Evolutionary conservation across 352 stramenopile species (phyloP).

Genomic region (Hyaloperonospora brassicae): DNA sequence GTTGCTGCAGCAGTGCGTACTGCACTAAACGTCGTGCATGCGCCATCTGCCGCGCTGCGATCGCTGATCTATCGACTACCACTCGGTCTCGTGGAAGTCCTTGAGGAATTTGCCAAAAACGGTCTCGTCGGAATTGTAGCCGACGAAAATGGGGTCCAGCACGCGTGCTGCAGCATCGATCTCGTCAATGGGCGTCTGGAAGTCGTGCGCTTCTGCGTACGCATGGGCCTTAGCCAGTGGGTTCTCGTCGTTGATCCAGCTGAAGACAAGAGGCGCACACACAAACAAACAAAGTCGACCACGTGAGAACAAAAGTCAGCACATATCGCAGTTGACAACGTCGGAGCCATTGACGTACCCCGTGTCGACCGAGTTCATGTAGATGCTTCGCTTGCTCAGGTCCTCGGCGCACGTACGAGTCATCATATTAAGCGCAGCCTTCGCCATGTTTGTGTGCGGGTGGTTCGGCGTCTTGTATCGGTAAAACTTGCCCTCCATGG

Average conservation of each 20-base stretch:
- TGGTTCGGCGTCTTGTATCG: conserved; percentile 95
- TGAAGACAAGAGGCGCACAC: conserved; percentile 11
- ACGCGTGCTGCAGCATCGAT: conserved; percentile 93
- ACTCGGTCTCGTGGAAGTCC: conserved; percentile 87
- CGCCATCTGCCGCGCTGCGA: not conserved
- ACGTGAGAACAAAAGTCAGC: not conserved
- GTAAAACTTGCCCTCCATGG: conserved; percentile 98
- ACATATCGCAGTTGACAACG: not conserved
- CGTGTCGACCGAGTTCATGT: conserved; percentile 98
- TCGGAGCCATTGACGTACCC: conserved; percentile 44
- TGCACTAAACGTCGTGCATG: too few relatives aligned
- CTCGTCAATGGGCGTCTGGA: conserved; percentile 97
- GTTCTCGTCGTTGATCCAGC: conserved; percentile 98
- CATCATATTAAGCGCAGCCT: conserved; percentile 98
- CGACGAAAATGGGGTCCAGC: conserved; percentile 92
- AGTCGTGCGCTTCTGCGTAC: conserved; percentile 87
- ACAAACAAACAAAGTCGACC: not conserved
- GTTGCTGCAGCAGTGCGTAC: too few relatives aligned
- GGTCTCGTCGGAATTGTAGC: conserved; percentile 58
- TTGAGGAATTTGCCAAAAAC: conserved; percentile 84
- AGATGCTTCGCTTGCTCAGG: conserved; percentile 90
- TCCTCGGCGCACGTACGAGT: conserved; percentile 94
- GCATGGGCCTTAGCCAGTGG: conserved; percentile 90
- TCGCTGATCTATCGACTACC: conserved; percentile 69
- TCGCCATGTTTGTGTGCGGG: conserved; percentile 97